Evolutionary conservation across 208 protist genomes (phyloP), one percentile per base, ranked within the genome.

Genomic region (Trypanosoma rangeli): DNA sequence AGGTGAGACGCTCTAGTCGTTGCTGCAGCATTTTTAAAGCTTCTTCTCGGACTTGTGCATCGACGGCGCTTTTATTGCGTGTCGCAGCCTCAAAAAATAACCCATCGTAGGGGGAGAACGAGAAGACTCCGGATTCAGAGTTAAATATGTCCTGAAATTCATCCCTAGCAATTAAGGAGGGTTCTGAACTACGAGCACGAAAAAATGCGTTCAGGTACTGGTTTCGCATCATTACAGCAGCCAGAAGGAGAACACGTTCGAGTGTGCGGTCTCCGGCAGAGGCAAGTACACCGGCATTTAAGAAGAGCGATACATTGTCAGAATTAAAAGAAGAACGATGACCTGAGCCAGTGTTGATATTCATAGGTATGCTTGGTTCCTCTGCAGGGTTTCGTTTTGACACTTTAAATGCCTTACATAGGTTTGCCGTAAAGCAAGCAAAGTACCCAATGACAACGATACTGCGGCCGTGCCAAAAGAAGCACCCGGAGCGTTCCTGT

Each of bases 381-480:
- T n/a, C n/a, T n/a, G n/a, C n/a, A n/a, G n/a, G n/a, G n/a, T n/a
- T n/a, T 28, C 46, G 49, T 50, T 70, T 92, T 92, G 5, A 68
- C 20, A 92, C 70, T 55, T 89, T 89, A 68, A 94, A 91, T 18
- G 84, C 89, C 13, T 64, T 52, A 46, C 84, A 68, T 75, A 91
- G 84, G 9, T 79, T 80, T 5, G 44, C 50, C 1, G 79, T 86
- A 68, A 94, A 83, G 59, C 79, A 77, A 13, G 86, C 89, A 84
- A 94, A 92, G 68, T 87, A 92, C 16, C 89, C 89, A 68, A 94
- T 94, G 49, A 94, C 85, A 70, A 91, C 91, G 55, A 90, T 85
- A 39, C 81, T 85, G 3, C 89, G 79, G 0, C 89, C 89, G 22
- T 83, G 76, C 56, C 90, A 74, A 8, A 58, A 18, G 60, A 92